A percentile compares a stretch with the other conserved stretches of the same genome.
Evolutionary conservation across 106 monocot genomes (phyloP).

Genomic region (Vanilla planifolia): DNA sequence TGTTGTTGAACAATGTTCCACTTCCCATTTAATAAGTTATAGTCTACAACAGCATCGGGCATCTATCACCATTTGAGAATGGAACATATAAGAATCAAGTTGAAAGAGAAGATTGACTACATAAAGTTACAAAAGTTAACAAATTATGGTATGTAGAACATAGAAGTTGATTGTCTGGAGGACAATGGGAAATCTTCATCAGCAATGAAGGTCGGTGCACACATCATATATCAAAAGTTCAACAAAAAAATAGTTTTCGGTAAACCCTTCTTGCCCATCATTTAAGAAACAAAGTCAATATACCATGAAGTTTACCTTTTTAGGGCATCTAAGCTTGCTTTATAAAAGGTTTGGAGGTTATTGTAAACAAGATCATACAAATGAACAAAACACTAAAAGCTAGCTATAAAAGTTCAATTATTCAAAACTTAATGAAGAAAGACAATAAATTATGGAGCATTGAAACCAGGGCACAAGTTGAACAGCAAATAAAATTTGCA

Average conservation of each 20-base stretch:
- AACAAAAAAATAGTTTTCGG: not conserved
- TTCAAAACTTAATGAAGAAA: too few relatives aligned
- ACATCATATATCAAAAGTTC: not conserved
- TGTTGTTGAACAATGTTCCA: constrained; percentile 92
- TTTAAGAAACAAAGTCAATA: too few relatives aligned
- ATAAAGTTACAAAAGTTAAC: not conserved
- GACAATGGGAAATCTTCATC: not conserved
- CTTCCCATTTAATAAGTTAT: constrained; percentile 77
- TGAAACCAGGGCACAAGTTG: too few relatives aligned
- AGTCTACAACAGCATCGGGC: constrained; percentile 96
- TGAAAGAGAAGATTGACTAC: not conserved
- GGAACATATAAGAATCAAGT: not conserved
- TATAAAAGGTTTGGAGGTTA: too few relatives aligned
- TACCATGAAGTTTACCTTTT: too few relatives aligned
- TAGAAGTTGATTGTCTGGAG: not conserved
- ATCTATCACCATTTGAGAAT: constrained; percentile 40
- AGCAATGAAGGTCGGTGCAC: not conserved
- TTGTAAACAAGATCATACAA: too few relatives aligned
- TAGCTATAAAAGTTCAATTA: too few relatives aligned
- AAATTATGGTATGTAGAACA: constrained; percentile 1
- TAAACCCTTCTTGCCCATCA: too few relatives aligned
- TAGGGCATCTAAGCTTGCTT: too few relatives aligned
- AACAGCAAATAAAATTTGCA: too few relatives aligned
- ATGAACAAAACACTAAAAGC: too few relatives aligned
- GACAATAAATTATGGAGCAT: too few relatives aligned